phyloP scores from a whole-genome alignment of 202 grass and related monocot species.

The Carex sylvatica region DNA sequence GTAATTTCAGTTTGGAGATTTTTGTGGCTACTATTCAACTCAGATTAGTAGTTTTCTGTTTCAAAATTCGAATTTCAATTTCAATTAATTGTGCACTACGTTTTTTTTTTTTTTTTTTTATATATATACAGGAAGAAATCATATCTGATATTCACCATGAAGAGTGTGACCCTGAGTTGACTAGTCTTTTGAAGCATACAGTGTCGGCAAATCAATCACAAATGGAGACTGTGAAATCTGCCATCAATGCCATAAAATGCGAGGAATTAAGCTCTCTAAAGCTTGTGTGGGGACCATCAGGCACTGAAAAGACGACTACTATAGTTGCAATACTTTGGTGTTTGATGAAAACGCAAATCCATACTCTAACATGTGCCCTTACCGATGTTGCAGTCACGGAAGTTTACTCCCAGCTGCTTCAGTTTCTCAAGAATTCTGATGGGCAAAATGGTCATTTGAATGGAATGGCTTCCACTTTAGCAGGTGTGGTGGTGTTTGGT shows the following conservation, averaged over 20 bases:
- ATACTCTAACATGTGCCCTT: constrained; percentile 65
- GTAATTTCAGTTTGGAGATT: background rate
- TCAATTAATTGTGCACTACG: background rate
- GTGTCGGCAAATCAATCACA: constrained; percentile 43
- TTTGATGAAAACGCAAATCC: constrained; percentile 45
- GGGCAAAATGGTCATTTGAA: background rate
- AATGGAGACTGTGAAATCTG: constrained; percentile 42
- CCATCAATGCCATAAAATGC: constrained; percentile 41
- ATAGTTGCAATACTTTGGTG: constrained; percentile 45
- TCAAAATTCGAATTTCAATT: background rate
- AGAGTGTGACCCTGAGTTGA: constrained; percentile 12
- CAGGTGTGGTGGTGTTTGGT: constrained; percentile 58
- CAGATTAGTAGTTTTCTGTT: background rate
- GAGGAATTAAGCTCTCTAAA: constrained; percentile 34
- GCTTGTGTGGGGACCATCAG: constrained; percentile 83
- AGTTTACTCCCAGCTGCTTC: constrained; percentile 48
- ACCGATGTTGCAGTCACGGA: constrained; percentile 68
- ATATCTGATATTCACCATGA: constrained; percentile 11
- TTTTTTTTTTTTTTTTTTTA: background rate
- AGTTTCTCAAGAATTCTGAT: constrained; percentile 45
- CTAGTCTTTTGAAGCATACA: constrained; percentile 24
- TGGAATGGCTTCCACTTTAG: constrained; percentile 36
- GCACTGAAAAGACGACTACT: constrained; percentile 73
- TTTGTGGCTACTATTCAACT: background rate
- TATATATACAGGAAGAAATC: constrained; percentile 29